Percentiles rank a stretch among this genome's conserved stretches.
Conservation (phyloP, 345 rosid species). For the Noccaea bulbosa region DNA sequence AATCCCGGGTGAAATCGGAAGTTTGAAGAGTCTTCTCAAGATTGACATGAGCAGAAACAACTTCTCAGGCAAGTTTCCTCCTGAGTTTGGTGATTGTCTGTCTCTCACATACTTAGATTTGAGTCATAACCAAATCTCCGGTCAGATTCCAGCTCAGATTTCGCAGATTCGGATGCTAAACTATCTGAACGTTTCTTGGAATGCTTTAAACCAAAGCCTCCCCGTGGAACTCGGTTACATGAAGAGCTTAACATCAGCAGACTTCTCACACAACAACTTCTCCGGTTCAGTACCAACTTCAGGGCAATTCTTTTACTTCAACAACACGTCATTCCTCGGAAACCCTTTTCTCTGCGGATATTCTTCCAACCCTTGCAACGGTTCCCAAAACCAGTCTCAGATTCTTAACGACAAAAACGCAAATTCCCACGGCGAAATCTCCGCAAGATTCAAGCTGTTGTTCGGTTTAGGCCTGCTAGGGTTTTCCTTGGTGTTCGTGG, state of each 20-base stretch:
- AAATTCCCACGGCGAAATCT: constrained; percentile 39
- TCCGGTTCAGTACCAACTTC: constrained; percentile 76
- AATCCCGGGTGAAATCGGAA: constrained; percentile 72
- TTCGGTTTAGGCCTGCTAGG: constrained; percentile 72
- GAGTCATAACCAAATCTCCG: constrained; percentile 71
- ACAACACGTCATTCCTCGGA: constrained; percentile 78
- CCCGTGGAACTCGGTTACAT: constrained; percentile 69
- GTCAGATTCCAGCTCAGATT: constrained; percentile 62
- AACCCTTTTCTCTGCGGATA: constrained; percentile 92
- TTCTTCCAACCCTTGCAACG: constrained; percentile 63
- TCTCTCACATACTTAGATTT: constrained; percentile 59
- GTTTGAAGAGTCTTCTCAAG: constrained; percentile 53
- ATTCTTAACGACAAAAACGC: constrained; percentile 40
- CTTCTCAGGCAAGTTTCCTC: constrained; percentile 74
- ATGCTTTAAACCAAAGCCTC: constrained; percentile 61
- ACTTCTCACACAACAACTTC: constrained; percentile 86
- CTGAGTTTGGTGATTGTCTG: constrained; percentile 61
- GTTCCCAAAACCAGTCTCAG: constrained; percentile 44
- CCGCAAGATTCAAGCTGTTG: constrained; percentile 68
- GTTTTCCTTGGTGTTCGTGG: constrained; percentile 70
- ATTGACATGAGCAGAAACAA: constrained; percentile 75
- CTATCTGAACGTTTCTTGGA: constrained; percentile 86
- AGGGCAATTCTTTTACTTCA: constrained; percentile 78
- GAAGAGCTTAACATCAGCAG: constrained; percentile 81
- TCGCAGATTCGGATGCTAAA: constrained; percentile 62